Evolutionary conservation across 208 protist genomes (phyloP), one percentile per base, ranked within the genome.

Genomic region (Crithidia expoeki): DNA sequence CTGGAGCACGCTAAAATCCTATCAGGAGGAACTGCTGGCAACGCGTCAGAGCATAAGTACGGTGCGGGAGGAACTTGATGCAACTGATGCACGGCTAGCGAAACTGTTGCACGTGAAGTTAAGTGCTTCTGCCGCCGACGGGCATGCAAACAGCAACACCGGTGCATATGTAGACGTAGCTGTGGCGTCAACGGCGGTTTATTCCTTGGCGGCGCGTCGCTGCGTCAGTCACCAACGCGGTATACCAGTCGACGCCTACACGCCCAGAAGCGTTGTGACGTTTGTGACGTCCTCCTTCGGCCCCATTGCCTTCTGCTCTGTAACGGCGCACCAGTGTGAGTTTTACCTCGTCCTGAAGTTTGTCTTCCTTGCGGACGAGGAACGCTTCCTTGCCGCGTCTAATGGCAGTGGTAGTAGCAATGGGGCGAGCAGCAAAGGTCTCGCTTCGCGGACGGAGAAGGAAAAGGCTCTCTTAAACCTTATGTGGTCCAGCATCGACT

Each of bases 211-310:
- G 23, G 46, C 51, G 2, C 27, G 30, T 7, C 58, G 56, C 55
- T 60, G 44, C 32, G 32, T 79, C 28, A 65, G 44, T 17, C 67
- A 74, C 55, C 44, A 60, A 2, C 23, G 17, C 25, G 60, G 59
- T 2, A 80, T 84, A 27, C 36, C 73, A 3, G 59, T 68, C 4
- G 56, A 74, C 49, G 57, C 42, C 10, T 42, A 52, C 42, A 73
- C 77, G 0, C 81, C 77, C 0, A 46, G 14, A 11, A 40, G 47
- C 2, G 51, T 84, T 0, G 58, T 87, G 4, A 52, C 71, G 14
- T 66, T 71, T 12, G 28, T 84, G 25, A 80, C 75, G 5, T 50
- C 73, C 1, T 25, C 21, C 23, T 87, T 74, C 30, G 82, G 82
- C 3, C 79, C 79, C 7, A 25, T 87, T 23, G 11, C 72, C 9